Evolutionary conservation across 805 yeast genomes (phyloP).

Genomic region (Starmerella powellii): DNA sequence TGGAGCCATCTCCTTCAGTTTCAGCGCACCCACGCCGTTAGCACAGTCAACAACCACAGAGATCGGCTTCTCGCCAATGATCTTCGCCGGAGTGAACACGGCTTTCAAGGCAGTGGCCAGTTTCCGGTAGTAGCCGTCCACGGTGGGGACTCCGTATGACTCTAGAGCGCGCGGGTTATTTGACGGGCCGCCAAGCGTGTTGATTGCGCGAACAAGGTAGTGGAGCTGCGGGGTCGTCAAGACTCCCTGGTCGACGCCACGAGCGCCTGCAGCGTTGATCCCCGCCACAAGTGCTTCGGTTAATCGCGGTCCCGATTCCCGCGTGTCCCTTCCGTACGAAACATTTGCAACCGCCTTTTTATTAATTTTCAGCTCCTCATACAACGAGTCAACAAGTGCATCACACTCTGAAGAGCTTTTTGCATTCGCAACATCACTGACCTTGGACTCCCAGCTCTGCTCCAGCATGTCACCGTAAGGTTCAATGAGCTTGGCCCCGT

Average conservation of each 20-base stretch:
- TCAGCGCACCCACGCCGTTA: constrained; percentile 92
- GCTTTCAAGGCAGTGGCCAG: constrained; percentile 42
- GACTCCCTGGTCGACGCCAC: constrained; percentile 46
- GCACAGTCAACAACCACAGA: constrained; percentile 74
- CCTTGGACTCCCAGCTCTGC: constrained; percentile 69
- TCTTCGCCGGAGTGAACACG: constrained; percentile 23
- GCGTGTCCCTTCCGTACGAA: constrained; percentile 73
- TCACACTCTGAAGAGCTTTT: constrained; percentile 36
- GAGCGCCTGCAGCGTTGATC: constrained; percentile 38
- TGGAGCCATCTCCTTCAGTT: constrained; percentile 40
- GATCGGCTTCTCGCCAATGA: constrained; percentile 24
- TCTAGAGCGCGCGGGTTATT: constrained; percentile 24
- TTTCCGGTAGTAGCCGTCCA: constrained; percentile 58
- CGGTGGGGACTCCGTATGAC: constrained; percentile 49
- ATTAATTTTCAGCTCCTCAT: constrained; percentile 37
- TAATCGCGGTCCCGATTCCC: constrained; percentile 69
- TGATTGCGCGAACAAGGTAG: constrained; percentile 62
- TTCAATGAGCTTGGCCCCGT: constrained; percentile 88
- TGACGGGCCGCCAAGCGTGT: constrained; percentile 35
- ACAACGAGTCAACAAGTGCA: constrained; percentile 32
- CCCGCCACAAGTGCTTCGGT: constrained; percentile 51
- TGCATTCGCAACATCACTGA: constrained; percentile 71
- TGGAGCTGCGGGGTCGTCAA: constrained; percentile 93
- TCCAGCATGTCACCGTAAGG: constrained; percentile 86
- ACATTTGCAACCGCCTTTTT: constrained; percentile 36